Conservation (phyloP, 73 alveolate species). For the Paramecium primaurelia region DNA sequence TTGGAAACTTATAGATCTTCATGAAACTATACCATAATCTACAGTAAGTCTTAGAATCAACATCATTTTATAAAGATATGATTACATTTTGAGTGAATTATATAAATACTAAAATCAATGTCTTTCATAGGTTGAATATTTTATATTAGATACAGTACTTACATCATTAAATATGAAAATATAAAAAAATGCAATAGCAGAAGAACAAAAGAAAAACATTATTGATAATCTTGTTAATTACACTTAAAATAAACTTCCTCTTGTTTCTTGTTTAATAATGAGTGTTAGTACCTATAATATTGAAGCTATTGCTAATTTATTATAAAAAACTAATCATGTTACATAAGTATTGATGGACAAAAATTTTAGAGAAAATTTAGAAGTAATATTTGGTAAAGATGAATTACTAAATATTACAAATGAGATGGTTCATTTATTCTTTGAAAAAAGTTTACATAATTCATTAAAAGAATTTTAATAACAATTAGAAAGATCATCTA, state of each 20-base stretch:
- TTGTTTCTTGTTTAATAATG: not conserved
- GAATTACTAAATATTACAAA: not conserved
- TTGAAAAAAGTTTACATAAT: not conserved
- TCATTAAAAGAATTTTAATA: not conserved
- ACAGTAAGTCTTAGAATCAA: not conserved
- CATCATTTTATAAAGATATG: not conserved
- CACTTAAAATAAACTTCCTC: not conserved
- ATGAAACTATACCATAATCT: not conserved
- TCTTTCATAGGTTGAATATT: not conserved
- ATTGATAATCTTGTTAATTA: not conserved
- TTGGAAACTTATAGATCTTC: not conserved
- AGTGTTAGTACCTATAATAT: not conserved
- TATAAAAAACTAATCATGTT: not conserved
- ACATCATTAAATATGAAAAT: not conserved
- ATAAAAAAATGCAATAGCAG: not conserved
- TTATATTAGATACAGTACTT: not conserved
- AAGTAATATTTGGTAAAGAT: not conserved
- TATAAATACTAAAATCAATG: not conserved
- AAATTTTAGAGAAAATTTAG: not conserved
- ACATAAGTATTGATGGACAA: not conserved
- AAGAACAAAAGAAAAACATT: not conserved
- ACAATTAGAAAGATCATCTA: not conserved
- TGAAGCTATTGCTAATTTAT: not conserved
- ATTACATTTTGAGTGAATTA: not conserved
- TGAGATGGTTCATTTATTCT: not conserved